Evolutionary conservation across 2,329 filamentous ascomycete species (phyloP).

Genomic region (Claviceps quebecensis): DNA sequence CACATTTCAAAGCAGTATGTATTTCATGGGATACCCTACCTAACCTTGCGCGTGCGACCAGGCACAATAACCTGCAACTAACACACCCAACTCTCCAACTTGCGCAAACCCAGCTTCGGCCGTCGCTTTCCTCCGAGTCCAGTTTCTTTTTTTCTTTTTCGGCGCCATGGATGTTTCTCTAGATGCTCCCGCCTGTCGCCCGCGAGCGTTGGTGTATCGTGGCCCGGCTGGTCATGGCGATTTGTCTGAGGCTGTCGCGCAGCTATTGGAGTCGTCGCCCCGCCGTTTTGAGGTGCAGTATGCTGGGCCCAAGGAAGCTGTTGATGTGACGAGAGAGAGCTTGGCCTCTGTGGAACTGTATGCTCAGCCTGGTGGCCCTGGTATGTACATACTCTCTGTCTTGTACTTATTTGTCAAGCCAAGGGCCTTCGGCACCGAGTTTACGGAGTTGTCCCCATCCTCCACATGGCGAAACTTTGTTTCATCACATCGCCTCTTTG

Average conservation of each 20-base stretch:
- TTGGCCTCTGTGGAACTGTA: slow-evolving; percentile 9
- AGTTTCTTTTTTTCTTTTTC: too few relatives aligned
- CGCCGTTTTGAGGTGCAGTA: slow-evolving; percentile 11
- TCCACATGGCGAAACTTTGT: background rate
- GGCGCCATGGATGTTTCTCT: slow-evolving; percentile 1
- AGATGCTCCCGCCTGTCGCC: background rate
- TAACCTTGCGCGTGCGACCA: background rate
- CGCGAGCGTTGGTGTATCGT: slow-evolving; percentile 12
- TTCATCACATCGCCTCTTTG: background rate
- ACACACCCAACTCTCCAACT: too few relatives aligned
- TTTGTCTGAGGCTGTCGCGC: slow-evolving; percentile 10
- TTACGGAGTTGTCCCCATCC: background rate
- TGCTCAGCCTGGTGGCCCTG: slow-evolving; percentile 11
- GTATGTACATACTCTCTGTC: slow-evolving; percentile 4
- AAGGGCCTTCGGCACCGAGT: too few relatives aligned
- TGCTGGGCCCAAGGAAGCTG: slow-evolving; percentile 9
- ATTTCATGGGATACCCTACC: background rate
- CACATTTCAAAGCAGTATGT: background rate
- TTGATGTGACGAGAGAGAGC: slow-evolving; percentile 7
- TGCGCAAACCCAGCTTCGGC: background rate
- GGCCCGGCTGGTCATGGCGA: slow-evolving; percentile 9
- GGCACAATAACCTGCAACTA: background rate
- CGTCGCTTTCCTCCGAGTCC: background rate
- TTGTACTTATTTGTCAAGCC: background rate
- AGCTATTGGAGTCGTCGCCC: slow-evolving; percentile 10